Percentiles rank a stretch among this genome's conserved stretches.
These are phyloP conservation scores for Stagonosporopsis vannaccii DNA, from an alignment of 2,329 filamentous ascomycete species.

Conservation along the genomic window DNA sequence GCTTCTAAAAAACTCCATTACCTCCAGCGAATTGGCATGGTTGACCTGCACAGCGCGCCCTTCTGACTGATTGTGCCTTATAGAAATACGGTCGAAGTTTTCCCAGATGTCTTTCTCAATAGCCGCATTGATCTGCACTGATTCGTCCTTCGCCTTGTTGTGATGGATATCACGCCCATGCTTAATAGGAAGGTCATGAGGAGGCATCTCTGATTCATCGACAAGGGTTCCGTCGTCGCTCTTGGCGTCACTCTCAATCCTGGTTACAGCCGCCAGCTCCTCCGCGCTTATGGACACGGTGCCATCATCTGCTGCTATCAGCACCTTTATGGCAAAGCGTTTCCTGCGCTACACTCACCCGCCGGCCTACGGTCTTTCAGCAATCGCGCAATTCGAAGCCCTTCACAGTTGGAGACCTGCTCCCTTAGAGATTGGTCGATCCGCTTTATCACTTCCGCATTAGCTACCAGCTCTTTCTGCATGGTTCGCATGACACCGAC, in stretches of 20 bases:
- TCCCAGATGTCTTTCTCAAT: constrained; percentile 25
- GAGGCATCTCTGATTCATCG: constrained; percentile 20
- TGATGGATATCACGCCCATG: constrained; percentile 23
- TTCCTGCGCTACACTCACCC: constrained; percentile 14
- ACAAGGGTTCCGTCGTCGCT: constrained; percentile 21
- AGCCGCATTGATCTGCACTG: constrained; percentile 26
- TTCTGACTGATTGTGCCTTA: constrained; percentile 23
- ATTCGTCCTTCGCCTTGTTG: constrained; percentile 21
- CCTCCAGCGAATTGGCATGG: constrained; percentile 12
- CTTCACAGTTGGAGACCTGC: constrained; percentile 8
- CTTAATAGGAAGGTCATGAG: constrained; percentile 4
- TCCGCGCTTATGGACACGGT: constrained; percentile 31
- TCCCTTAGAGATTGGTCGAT: constrained; percentile 19
- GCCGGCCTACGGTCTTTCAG: constrained; percentile 18
- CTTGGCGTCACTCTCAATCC: constrained; percentile 8
- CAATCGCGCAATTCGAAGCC: constrained; percentile 23
- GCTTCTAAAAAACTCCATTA: constrained; percentile 1
- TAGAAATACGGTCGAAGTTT: constrained; percentile 19
- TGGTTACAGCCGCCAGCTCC: constrained; percentile 11
- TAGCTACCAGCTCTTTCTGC: constrained; percentile 19
- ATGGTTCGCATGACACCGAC: constrained; percentile 24
- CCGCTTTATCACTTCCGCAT: constrained; percentile 21
- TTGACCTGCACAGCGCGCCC: constrained; percentile 20
- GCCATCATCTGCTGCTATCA: constrained; percentile 57
- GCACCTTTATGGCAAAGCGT: constrained; percentile 47